phyloP scores from a whole-genome alignment of 2,329 filamentous ascomycete genomes.

The Pezizomycotina sp. region DNA sequence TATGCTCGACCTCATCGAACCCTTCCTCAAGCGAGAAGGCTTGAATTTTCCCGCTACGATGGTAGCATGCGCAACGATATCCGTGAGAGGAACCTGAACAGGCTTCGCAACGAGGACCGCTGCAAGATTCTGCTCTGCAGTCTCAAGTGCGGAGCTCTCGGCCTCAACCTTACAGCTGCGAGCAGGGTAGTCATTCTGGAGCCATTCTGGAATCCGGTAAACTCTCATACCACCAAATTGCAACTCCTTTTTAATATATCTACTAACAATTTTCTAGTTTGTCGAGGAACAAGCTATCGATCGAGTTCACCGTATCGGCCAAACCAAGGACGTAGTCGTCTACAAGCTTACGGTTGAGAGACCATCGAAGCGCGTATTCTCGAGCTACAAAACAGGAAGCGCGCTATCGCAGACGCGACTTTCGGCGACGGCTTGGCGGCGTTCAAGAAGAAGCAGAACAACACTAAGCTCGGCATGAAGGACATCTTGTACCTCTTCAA shows the following conservation, averaged over 20 bases:
- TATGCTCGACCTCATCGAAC: constrained; percentile 92
- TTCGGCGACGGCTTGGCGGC: constrained; percentile 55
- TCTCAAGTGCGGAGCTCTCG: constrained; percentile 81
- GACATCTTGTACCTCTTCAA: constrained; percentile 87
- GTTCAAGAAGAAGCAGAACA: constrained; percentile 41
- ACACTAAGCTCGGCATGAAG: constrained; percentile 73
- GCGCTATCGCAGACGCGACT: constrained; percentile 74
- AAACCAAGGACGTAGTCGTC: constrained; percentile 84
- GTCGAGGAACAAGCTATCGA: constrained; percentile 98
- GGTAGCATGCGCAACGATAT: constrained; percentile 87
- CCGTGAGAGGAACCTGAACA: constrained; percentile 69
- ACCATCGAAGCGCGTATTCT: constrained; percentile 89
- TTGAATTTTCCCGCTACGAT: constrained; percentile 83
- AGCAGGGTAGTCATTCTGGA: constrained; percentile 88
- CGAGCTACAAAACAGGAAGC: constrained; percentile 86
- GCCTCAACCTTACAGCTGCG: constrained; percentile 85
- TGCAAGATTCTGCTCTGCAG: constrained; percentile 71
- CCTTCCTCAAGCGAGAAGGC: constrained; percentile 59
- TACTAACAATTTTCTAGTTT: constrained; percentile 41
- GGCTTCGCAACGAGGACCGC: constrained; percentile 44
- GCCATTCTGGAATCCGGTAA: constrained; percentile 91
- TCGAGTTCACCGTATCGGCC: constrained; percentile 92
- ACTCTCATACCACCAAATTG: constrained; percentile 25
- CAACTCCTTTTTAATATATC: constrained; percentile 18
- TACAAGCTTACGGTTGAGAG: constrained; percentile 78